Evolutionary conservation across 192 early-diverging fungal genomes (phyloP).

Genomic region (Dissophora globulifera): DNA sequence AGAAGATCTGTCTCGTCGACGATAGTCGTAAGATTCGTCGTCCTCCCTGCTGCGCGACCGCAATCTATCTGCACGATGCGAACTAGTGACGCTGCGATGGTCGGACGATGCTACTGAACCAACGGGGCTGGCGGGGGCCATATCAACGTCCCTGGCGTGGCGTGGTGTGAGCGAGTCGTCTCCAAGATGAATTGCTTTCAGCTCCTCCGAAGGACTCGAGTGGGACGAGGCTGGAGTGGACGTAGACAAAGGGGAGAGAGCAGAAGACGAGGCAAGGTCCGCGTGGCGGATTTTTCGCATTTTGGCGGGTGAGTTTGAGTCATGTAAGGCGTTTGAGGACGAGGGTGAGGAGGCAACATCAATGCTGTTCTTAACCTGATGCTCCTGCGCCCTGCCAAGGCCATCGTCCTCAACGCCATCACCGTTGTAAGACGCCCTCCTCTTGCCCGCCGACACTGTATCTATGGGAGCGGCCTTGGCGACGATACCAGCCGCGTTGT

Average conservation of each 20-base stretch:
- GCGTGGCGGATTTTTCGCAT: slow-evolving; percentile 55
- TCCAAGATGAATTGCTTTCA: slow-evolving; percentile 38
- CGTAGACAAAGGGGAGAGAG: slow-evolving; percentile 25
- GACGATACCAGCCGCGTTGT: not conserved
- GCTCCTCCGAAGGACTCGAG: slow-evolving; percentile 44
- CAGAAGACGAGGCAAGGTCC: slow-evolving; percentile 37
- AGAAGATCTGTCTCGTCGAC: slow-evolving; percentile 26
- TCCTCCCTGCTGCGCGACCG: slow-evolving; percentile 35
- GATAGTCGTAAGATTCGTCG: slow-evolving; percentile 25
- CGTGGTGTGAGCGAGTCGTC: not conserved
- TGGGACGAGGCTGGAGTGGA: slow-evolving; percentile 34
- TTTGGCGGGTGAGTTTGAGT: slow-evolving; percentile 53
- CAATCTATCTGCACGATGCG: slow-evolving; percentile 15
- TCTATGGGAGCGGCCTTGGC: not conserved
- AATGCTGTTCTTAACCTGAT: slow-evolving; percentile 58
- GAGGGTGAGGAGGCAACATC: slow-evolving; percentile 50
- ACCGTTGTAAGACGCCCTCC: slow-evolving; percentile 14
- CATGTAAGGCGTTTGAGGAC: slow-evolving; percentile 42
- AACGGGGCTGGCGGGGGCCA: slow-evolving; percentile 41
- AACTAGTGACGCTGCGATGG: slow-evolving; percentile 30
- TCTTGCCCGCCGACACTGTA: slow-evolving; percentile 29
- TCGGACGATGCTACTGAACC: slow-evolving; percentile 25
- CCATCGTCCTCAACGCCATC: slow-evolving; percentile 11
- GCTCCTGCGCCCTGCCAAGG: slow-evolving; percentile 27
- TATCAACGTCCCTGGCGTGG: slow-evolving; percentile 26